Evolutionary conservation across 2,329 filamentous ascomycete species (phyloP).

Genomic region (Davidsoniella virescens): DNA sequence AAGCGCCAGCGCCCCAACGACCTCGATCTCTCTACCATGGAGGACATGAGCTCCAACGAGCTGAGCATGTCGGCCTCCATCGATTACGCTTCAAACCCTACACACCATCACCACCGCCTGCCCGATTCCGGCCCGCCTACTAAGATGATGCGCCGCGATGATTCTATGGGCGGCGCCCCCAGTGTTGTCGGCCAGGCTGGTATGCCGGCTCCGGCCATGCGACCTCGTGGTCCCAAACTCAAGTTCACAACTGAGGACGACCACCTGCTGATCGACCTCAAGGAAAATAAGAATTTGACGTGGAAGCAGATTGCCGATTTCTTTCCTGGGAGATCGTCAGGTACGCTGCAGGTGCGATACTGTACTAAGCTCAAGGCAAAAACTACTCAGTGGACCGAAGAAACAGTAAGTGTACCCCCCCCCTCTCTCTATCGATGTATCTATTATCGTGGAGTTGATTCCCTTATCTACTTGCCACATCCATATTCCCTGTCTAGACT

Average conservation of each 20-base stretch:
- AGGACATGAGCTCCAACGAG: conserved; percentile 37
- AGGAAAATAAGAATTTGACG: conserved; percentile 85
- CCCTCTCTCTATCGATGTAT: not conserved
- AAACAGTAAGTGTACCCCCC: conserved; percentile 49
- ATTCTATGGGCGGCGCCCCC: conserved; percentile 43
- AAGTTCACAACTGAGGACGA: conserved; percentile 93
- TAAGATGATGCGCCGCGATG: conserved; percentile 48
- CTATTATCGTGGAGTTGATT: not conserved
- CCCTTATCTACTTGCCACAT: not conserved
- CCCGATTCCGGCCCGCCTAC: conserved; percentile 56
- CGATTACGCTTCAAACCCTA: conserved; percentile 27
- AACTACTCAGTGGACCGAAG: conserved; percentile 82
- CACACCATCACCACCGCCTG: conserved; percentile 68
- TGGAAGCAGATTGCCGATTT: conserved; percentile 98
- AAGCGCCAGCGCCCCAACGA: conserved; percentile 44
- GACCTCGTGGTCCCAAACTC: conserved; percentile 73
- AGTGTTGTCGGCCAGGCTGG: conserved; percentile 74
- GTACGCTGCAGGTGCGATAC: conserved; percentile 83
- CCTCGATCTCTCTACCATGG: conserved; percentile 36
- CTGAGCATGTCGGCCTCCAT: conserved; percentile 27
- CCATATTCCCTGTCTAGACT: too few relatives aligned
- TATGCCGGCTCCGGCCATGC: conserved; percentile 69
- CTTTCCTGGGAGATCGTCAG: conserved; percentile 78
- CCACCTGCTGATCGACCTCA: conserved; percentile 70
- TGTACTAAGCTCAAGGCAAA: conserved; percentile 92